phyloP scores from a whole-genome alignment of 345 rosid species.

The Angophora floribunda region DNA sequence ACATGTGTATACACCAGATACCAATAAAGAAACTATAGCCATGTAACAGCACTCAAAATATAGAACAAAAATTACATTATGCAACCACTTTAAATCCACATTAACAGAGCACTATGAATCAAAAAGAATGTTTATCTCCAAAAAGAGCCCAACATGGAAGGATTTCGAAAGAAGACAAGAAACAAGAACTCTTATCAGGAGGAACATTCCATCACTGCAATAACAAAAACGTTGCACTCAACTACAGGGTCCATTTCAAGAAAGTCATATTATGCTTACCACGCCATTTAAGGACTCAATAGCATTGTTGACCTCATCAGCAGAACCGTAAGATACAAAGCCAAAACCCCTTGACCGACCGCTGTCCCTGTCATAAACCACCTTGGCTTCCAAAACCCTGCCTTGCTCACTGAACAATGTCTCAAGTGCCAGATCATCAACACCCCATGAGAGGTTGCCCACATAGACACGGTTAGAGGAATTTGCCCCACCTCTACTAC shows the following conservation, averaged over 20 bases:
- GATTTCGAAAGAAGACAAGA: neutral
- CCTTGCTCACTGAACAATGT: slow-evolving; percentile 80
- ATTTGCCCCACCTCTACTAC: slow-evolving; percentile 13
- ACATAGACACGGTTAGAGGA: slow-evolving; percentile 61
- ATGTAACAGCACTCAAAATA: neutral
- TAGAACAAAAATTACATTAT: neutral
- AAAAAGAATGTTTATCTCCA: neutral
- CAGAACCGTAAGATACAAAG: slow-evolving; percentile 72
- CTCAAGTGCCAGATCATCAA: slow-evolving; percentile 82
- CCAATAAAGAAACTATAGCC: neutral
- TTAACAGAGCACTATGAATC: neutral
- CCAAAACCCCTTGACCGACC: slow-evolving; percentile 98
- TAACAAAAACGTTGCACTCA: neutral
- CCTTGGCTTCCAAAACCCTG: slow-evolving; percentile 83
- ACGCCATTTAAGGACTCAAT: slow-evolving; percentile 64
- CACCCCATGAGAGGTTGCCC: slow-evolving; percentile 94
- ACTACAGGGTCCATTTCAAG: neutral
- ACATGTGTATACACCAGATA: neutral
- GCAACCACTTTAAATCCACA: neutral
- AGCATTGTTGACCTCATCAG: slow-evolving; percentile 72
- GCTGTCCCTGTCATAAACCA: slow-evolving; percentile 84
- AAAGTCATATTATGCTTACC: slow-evolving; percentile 39
- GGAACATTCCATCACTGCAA: neutral
- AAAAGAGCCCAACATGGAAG: neutral
- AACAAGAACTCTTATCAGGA: neutral